These are phyloP conservation scores for Hirschioporus abietinus DNA, from an alignment of 768 basidiomycete genomes.

Conservation along the genomic window DNA sequence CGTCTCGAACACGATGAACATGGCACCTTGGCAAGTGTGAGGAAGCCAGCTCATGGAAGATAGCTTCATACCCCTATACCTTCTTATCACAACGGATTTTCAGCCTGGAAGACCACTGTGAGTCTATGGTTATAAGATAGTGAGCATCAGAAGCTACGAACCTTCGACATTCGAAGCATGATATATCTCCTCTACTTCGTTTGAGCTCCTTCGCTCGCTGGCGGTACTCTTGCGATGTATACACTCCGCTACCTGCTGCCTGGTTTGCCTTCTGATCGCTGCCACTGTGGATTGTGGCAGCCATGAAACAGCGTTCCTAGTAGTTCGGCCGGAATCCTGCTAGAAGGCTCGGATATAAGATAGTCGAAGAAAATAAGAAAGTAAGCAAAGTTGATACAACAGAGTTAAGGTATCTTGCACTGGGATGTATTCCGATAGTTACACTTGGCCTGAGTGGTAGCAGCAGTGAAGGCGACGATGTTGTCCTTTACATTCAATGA, in stretches of 20 bases:
- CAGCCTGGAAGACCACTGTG: not conserved
- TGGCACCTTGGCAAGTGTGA: not conserved
- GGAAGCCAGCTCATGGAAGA: not conserved
- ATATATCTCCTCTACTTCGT: not conserved
- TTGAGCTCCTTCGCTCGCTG: not conserved
- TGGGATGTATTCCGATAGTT: not conserved
- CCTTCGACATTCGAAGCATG: not conserved
- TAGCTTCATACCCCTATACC: not conserved
- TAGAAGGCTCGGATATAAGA: not conserved
- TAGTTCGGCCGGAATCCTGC: not conserved
- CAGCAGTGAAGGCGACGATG: not conserved
- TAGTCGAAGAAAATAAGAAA: not conserved
- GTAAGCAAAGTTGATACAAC: not conserved
- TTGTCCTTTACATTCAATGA: not conserved
- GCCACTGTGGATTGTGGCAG: not conserved
- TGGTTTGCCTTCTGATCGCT: not conserved
- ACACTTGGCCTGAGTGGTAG: not conserved
- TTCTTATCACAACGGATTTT: not conserved
- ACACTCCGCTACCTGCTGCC: not conserved
- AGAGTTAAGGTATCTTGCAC: not conserved
- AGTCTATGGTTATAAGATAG: not conserved
- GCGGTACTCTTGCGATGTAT: not conserved
- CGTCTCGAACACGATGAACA: not conserved
- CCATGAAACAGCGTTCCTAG: not conserved
- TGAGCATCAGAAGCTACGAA: not conserved